Evolutionary conservation across 176 grass and related monocot species (phyloP).

Genomic region (Musa acuminata): DNA sequence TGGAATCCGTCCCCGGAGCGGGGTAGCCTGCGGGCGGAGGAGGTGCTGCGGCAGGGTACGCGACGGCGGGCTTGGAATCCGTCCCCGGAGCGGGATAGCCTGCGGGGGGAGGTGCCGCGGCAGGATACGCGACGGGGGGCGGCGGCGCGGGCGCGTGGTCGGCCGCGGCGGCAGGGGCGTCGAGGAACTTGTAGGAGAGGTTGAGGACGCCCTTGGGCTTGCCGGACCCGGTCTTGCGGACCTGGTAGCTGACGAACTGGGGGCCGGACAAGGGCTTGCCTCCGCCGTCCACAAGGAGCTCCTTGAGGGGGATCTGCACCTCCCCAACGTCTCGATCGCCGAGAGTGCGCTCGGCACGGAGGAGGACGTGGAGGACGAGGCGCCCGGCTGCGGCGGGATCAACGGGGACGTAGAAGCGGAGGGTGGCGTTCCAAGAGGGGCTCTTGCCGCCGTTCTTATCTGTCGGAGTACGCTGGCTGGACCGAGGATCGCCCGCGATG

Average conservation of each 20-base stretch:
- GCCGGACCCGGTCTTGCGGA: constrained; percentile 37
- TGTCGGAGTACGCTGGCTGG: constrained; percentile 32
- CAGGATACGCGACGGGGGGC: constrained; percentile 18
- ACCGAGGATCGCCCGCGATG: constrained; percentile 35
- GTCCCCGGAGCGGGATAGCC: background rate
- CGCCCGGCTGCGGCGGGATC: constrained; percentile 8
- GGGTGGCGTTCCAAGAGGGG: constrained; percentile 40
- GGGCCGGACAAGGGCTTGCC: background rate
- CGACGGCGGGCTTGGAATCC: background rate
- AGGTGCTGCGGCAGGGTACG: background rate
- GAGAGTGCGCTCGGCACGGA: constrained; percentile 30
- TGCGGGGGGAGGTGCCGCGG: too few species aligned
- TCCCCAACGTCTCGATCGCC: constrained; percentile 51
- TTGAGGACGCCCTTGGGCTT: constrained; percentile 54
- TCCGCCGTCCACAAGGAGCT: constrained; percentile 14
- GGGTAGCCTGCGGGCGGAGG: background rate
- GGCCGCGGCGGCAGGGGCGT: constrained; percentile 3
- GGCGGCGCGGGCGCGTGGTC: background rate
- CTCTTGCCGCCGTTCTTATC: constrained; percentile 34
- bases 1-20: background rate
- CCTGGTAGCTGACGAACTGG: constrained; percentile 60
- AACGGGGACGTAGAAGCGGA: constrained; percentile 31
- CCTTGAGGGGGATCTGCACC: constrained; percentile 44
- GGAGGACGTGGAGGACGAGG: constrained; percentile 40
- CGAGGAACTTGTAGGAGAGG: constrained; percentile 52